Base-by-base conservation (phyloP, 1,284 basidiomycete species). In the Psilocybe mexicana region DNA sequence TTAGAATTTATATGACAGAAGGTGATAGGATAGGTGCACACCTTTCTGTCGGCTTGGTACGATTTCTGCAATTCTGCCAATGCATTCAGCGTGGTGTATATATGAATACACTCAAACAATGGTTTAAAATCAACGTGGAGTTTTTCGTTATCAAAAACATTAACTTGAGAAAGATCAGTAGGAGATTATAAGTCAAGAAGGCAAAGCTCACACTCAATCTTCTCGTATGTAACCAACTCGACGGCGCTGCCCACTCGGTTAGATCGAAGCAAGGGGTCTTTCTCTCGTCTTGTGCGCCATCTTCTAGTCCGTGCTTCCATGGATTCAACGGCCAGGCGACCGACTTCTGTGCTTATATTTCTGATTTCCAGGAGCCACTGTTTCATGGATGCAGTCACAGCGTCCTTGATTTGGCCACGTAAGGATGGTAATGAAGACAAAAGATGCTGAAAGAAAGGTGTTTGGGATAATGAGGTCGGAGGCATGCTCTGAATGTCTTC, bases 351-450 rank as follows among this genome's bases (percentile, higher is more conserved):
- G 57, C 92, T 93, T 59, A 92, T 85, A 66, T 98, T 95, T 53
- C 97, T 81, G 56, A 98, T 95, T 67, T 98, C 94, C 54, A 96
- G 87, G 26, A 99, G 77, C 97, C 97, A 99, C 61, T 97, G 91
- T 72, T 98, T 99, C 78, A 95, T 91, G 6, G 95, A 93, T 0
- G 94, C 90, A 0, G 93, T 96, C 1, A 99, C 97, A 0, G 93
- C 92, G 66, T 93, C 90, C 70, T 96, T 94, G 69, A 99, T 93
- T 64, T 94, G 91, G 23, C 82, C 78, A 6, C 95, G 88, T 48
- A 96, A 81, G 0, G 94, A 95, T 0, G 97, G 97, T 28, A 99
- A 77, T 0, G 94, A 95, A 0, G 93, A 93, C 26, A 97, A 78
- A 63, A 99, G 83, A 74, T 97, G 90, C 54, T 93, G 90, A 64